Base-by-base conservation (phyloP, 139 green algal species). In the Chlorella sp. region DNA sequence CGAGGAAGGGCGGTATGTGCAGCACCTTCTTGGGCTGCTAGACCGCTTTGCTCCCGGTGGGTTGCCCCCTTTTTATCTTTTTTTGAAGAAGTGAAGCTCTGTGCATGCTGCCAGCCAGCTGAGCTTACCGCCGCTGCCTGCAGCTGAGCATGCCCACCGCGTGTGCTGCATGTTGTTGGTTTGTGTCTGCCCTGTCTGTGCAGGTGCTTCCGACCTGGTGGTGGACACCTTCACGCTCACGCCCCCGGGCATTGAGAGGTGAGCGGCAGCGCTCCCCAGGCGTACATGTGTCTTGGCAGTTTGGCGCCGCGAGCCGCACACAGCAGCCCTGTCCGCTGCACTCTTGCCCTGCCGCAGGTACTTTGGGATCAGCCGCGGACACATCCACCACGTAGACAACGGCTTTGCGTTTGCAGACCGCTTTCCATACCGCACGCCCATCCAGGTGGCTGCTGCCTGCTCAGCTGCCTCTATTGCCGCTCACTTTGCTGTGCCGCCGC, bases 381-480 rank as follows among this genome's bases (percentile, higher is more conserved):
- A 94, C 68, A 94, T 94, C 26, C 91, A 94, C 76, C 91, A 94
- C 81, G 74, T 94, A 5, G 88, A 94, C 81, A 94, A 94, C 71
- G 56, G 75, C 38, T 89, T 92, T 56, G 89, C 85, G 0, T 93
- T 92, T 70, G 74, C 85, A 69, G 78, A 94, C 56, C 72, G 91
- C 18, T 91, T 94, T 56, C 90, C 91, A 4, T 92, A 92, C 80
- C 20, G 71, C 25, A 85, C 71, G 11, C 85, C 88, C 34, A 30
- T 91, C 5, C 72, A 88, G 80, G 71, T 84, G 38, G 5, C 32
- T 47, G 67, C 32, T 2, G 67, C 67, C 6, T 3, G 17, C 9
- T 12, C 34, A 3, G 30, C 67, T 26, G 15, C 32, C 11, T 30
- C 30, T 12, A 39, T 28, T 18, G 65, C n/a, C 65, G n/a, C 44